A percentile compares a stretch with the other conserved stretches of the same genome.
phyloP scores from a whole-genome alignment of 257 asterid species.

The Solanum acaule region DNA sequence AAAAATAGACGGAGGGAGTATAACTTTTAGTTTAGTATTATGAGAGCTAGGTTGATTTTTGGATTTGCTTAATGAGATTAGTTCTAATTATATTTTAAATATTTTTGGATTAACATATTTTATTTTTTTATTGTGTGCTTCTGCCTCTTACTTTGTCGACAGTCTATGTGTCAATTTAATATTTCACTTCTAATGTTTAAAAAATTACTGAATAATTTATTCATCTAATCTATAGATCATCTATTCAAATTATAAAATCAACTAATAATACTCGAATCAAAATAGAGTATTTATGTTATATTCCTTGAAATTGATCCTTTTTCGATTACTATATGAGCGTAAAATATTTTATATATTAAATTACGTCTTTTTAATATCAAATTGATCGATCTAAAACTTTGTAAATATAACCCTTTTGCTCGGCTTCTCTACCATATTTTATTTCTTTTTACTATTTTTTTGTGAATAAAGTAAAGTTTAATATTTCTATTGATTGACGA shows the following conservation, averaged over 20 bases:
- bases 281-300: neutral
- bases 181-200: neutral
- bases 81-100: neutral
- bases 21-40: neutral
- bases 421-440: too few species aligned
- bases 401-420: neutral
- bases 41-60: neutral
- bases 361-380: too few species aligned
- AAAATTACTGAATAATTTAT: too few species aligned
- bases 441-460: too few species aligned
- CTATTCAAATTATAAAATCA: neutral
- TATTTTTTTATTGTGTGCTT: neutral
- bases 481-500: neutral
- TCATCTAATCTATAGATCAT: too few species aligned
- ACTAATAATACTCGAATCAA: neutral
- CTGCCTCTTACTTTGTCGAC: neutral
- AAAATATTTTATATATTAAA: too few species aligned
- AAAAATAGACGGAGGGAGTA: neutral
- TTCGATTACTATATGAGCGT: neutral
- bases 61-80: neutral
- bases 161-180: too few species aligned
- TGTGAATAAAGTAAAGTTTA: neutral
- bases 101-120: neutral
- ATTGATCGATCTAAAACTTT: rapidly evolving
- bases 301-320: too few species aligned